phyloP scores from a whole-genome alignment of 2,329 filamentous ascomycete species.

The Talaromyces pinophilus region DNA sequence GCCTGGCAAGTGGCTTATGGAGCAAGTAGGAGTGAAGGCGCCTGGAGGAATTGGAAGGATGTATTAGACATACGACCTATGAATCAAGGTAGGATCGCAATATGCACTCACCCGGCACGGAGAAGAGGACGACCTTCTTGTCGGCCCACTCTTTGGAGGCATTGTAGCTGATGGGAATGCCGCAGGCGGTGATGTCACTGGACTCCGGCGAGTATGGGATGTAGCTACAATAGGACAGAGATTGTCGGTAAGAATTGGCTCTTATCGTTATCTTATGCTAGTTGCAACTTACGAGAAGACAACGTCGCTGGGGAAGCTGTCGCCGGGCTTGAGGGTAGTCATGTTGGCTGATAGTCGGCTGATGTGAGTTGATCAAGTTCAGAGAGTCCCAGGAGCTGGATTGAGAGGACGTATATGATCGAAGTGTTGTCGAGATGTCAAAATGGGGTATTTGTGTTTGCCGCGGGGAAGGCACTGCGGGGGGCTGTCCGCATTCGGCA shows the following conservation, averaged over 20 bases:
- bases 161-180: constrained; percentile 74
- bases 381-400: background rate
- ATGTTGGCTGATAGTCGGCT: constrained; percentile 42
- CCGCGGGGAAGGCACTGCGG: constrained; percentile 4
- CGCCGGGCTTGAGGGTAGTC: constrained; percentile 75
- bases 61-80: background rate
- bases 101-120: constrained; percentile 58
- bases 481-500: background rate
- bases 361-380: background rate
- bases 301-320: constrained; percentile 78
- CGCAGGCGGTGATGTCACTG: constrained; percentile 71
- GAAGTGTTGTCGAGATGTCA: background rate
- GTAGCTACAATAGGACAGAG: constrained; percentile 55
- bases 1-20: constrained; percentile 74
- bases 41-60: constrained; percentile 41
- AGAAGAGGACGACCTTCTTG: constrained; percentile 72
- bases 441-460: background rate
- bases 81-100: background rate
- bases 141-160: constrained; percentile 73
- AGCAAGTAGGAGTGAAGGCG: constrained; percentile 86
- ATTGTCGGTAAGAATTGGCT: background rate
- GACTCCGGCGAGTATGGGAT: constrained; percentile 73
- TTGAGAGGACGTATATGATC: background rate
- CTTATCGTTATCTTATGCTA: background rate
- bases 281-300: constrained; percentile 65